Conservation (phyloP, 164 flowering plant genomes). For the Liquidambar formosana region DNA sequence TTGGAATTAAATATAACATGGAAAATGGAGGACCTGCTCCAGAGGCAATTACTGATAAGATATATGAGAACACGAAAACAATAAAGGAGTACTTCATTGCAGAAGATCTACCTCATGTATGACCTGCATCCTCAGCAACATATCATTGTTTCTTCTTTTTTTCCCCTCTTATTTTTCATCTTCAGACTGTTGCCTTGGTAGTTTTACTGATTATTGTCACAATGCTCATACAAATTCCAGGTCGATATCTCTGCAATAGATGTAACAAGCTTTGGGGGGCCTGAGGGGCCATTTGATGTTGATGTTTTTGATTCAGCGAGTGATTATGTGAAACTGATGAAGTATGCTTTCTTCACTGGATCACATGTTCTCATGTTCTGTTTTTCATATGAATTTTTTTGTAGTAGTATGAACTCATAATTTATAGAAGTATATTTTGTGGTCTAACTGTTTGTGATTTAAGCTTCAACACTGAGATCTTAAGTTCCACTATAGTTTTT, state of each 20-base stretch:
- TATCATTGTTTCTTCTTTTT: not conserved
- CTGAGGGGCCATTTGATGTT: slow-evolving; percentile 92
- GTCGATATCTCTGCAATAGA: slow-evolving; percentile 71
- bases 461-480: no score
- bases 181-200: not conserved
- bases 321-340: slow-evolving; percentile 94
- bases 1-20: slow-evolving; percentile 99
- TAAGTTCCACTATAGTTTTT: no score
- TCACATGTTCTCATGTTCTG: not conserved
- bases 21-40: slow-evolving; percentile 99
- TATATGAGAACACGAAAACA: slow-evolving; percentile 80
- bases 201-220: not conserved
- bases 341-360: slow-evolving; percentile 49
- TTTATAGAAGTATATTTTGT: no score
- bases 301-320: slow-evolving; percentile 91
- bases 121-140: slow-evolving; percentile 8
- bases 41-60: slow-evolving; percentile 87
- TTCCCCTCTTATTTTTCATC: not conserved
- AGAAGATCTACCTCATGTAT: slow-evolving; percentile 84
- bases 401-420: no score
- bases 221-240: slow-evolving; percentile 33
- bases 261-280: slow-evolving; percentile 72
- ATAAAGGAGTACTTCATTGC: slow-evolving; percentile 85
- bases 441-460: no score
- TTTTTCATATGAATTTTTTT: not conserved